Evolutionary conservation across 2,329 filamentous ascomycete genomes (phyloP).

Genomic region (Penicillium frequentans): DNA sequence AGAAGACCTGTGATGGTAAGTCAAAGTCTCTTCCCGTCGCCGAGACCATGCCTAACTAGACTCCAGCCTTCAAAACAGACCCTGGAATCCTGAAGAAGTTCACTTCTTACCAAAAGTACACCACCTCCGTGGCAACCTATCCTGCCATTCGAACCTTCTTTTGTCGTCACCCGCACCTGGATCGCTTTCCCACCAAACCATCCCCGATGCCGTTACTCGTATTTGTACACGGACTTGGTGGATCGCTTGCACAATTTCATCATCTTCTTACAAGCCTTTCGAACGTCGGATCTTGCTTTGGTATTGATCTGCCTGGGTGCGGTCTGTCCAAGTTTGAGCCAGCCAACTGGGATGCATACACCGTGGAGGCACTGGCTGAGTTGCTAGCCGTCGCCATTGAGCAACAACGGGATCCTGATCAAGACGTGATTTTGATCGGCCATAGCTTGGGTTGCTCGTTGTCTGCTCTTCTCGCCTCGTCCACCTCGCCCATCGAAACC

Average conservation of each 20-base stretch:
- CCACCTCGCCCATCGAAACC: constrained; percentile 53
- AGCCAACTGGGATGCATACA: constrained; percentile 74
- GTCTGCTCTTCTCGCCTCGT: constrained; percentile 68
- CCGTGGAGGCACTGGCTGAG: constrained; percentile 70
- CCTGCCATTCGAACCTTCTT: constrained; percentile 79
- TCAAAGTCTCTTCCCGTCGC: neutral
- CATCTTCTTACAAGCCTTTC: constrained; percentile 77
- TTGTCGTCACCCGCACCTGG: constrained; percentile 76
- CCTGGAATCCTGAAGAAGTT: constrained; percentile 78
- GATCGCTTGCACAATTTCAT: constrained; percentile 84
- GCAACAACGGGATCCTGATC: constrained; percentile 65
- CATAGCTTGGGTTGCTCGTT: constrained; percentile 90
- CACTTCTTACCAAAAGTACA: constrained; percentile 69
- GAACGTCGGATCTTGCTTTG: constrained; percentile 79
- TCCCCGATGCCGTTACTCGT: constrained; percentile 79
- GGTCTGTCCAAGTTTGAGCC: constrained; percentile 76
- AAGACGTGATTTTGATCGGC: constrained; percentile 76
- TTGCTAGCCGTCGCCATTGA: constrained; percentile 75
- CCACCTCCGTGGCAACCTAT: constrained; percentile 70
- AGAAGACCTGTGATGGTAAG: constrained; percentile 33
- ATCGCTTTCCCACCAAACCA: constrained; percentile 72
- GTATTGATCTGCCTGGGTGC: constrained; percentile 88
- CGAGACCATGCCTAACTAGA: neutral
- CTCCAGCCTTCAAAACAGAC: constrained; percentile 55
- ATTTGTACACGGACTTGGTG: constrained; percentile 91